A percentile compares a stretch with the other conserved stretches of the same genome.
Evolutionary conservation across 1,139 yeast genomes (phyloP).

Genomic region (Zhuliangozyma blackwelliae): DNA sequence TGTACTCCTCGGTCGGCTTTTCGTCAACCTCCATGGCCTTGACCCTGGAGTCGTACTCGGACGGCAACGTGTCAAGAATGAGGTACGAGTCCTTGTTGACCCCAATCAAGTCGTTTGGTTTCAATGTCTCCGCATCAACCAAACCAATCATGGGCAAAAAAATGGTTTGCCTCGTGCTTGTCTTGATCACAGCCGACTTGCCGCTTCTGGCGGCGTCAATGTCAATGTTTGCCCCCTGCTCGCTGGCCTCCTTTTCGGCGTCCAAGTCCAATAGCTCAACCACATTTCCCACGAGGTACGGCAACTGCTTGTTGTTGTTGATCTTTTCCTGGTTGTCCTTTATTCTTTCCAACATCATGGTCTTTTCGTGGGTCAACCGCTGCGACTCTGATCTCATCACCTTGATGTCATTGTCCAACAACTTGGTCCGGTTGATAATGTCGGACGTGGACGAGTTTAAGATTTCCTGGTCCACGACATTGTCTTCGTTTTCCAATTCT

Average conservation of each 20-base stretch:
- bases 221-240: constrained; percentile 95
- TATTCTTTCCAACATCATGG: constrained; percentile 88
- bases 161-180: constrained; percentile 96
- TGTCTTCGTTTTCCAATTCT: constrained; percentile 54
- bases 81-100: constrained; percentile 96
- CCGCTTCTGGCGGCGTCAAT: constrained; percentile 89
- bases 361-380: constrained; percentile 86
- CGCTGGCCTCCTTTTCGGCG: constrained; percentile 80
- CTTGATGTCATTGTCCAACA: constrained; percentile 92
- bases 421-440: constrained; percentile 76
- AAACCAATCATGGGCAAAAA: constrained; percentile 93
- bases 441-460: constrained; percentile 75
- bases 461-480: constrained; percentile 74
- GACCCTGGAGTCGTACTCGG: constrained; percentile 95
- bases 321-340: constrained; percentile 96
- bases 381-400: constrained; percentile 92
- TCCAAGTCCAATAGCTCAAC: constrained; percentile 89
- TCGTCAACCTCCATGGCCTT: constrained; percentile 99
- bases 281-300: constrained; percentile 95
- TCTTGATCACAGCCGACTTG: constrained; percentile 96
- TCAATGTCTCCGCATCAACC: constrained; percentile 81
- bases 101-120: constrained; percentile 96
- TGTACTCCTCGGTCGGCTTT: constrained; percentile 93
- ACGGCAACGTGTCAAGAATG: constrained; percentile 89
- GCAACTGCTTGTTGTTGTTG: constrained; percentile 91